phyloP scores from a whole-genome alignment of 352 stramenopile genomes.

The Pythium phragmiticola region DNA sequence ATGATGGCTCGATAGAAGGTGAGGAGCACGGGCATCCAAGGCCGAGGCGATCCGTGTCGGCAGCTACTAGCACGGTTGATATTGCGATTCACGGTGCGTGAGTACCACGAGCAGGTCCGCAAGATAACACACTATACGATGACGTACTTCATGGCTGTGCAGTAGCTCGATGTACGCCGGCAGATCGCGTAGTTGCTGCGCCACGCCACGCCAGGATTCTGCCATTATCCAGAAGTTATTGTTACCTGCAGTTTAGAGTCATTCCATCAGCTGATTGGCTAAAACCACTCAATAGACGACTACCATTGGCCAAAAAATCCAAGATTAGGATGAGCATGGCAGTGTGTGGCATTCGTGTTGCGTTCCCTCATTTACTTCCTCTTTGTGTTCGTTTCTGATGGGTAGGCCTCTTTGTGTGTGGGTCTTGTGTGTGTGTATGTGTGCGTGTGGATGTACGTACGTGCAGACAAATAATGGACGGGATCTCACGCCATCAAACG shows the following conservation, averaged over 20 bases:
- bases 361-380: background rate
- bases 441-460: conserved; percentile 3
- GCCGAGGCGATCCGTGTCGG: conserved; percentile 20
- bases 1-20: background rate
- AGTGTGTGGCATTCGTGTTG: background rate
- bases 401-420: too few species aligned
- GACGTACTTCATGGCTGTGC: conserved; percentile 20
- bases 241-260: background rate
- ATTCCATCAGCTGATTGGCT: background rate
- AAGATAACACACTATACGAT: background rate
- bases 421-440: background rate
- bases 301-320: background rate
- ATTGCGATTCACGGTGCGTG: background rate
- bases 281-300: background rate
- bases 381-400: too few species aligned
- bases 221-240: background rate
- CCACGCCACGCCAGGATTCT: conserved; percentile 14
- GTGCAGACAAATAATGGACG: background rate
- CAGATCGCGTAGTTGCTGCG: conserved; percentile 13
- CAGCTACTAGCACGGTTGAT: conserved; percentile 9
- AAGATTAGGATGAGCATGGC: background rate
- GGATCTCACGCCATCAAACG: background rate
- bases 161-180: conserved; percentile 19
- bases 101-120: background rate
- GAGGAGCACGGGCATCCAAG: background rate